Evolutionary conservation across 2,329 filamentous ascomycete species (phyloP), one percentile per base, ranked within the genome.

Genomic region (Cordyceps farinosa): DNA sequence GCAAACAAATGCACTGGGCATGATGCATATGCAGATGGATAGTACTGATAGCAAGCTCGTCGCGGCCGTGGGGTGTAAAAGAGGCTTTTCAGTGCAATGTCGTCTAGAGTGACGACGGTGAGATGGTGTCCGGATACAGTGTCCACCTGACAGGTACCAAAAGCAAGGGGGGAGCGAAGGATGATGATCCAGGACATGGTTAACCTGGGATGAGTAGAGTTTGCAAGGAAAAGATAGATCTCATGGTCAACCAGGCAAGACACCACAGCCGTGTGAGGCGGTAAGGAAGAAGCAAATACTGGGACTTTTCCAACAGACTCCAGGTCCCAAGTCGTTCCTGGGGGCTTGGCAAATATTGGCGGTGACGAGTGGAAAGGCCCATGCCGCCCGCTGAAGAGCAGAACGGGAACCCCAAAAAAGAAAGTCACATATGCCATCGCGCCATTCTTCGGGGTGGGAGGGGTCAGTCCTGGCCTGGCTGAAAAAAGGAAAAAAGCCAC

Each of bases 331-430:
- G 22, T 22, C 22, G 22, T 22, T 22, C 22, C 22, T 22, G 22
- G 29, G 11, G 22, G 17, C 29, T 13, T 13, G 29, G 42, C 5
- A 32, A 17, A 4, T 44, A 54, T 27, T 47, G 29, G 59, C 42
- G 59, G 59, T 61, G 59, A 54, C 59, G 30, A 61, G 42, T 38
- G 42, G 42, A 15, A 60, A 60, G 45, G 56, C 11, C 58, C 50
- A 45, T 45, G 40, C 58, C 51, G 59, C 42, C 59, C 51, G 59
- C n/a, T 61, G 59, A 61, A 61, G 59, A 61, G 59, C 40, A 61
- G 22, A 48, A 48, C 48, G 15, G 29, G 22, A 44, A 22, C 32
- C 47, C 13, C 30, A 61, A 47, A 15, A 47, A 40, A 15, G 47
- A n/a, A 15, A 27, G 30, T 7, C 22, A 3, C 17, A 54, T 29